phyloP scores from a whole-genome alignment of 306 rosid species.

The Abrus precatorius region DNA sequence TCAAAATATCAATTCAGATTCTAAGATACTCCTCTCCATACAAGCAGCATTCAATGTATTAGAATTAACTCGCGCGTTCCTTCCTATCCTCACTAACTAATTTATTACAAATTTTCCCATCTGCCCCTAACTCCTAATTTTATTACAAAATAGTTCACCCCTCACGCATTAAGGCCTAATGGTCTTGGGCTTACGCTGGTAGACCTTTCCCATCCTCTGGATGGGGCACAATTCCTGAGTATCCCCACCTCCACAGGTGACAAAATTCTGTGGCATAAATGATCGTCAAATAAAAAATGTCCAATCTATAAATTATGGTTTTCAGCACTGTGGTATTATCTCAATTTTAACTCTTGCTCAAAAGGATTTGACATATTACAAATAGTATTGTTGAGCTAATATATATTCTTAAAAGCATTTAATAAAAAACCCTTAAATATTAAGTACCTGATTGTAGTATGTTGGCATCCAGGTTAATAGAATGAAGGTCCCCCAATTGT shows the following conservation, averaged over 20 bases:
- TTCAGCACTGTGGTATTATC: background rate
- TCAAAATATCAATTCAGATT: too few relatives aligned
- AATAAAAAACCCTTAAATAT: background rate
- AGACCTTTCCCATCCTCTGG: too few relatives aligned
- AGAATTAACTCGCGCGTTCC: too few relatives aligned
- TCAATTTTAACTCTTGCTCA: constrained; percentile 1
- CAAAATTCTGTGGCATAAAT: background rate
- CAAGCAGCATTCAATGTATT: too few relatives aligned
- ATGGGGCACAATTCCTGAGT: too few relatives aligned
- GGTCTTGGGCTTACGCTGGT: too few relatives aligned
- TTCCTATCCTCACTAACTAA: too few relatives aligned
- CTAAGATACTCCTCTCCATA: too few relatives aligned
- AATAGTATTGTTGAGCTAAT: background rate
- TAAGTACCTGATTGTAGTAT: constrained; percentile 91
- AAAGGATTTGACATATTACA: constrained; percentile 17
- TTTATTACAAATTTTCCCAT: too few relatives aligned
- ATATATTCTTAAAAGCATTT: constrained; percentile 10
- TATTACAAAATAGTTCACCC: too few relatives aligned
- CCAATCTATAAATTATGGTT: background rate
- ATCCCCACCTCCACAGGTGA: constrained; percentile 1
- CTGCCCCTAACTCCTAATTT: too few relatives aligned
- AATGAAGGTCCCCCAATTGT: constrained; percentile 98
- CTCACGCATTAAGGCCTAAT: too few relatives aligned
- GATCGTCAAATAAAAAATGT: constrained; percentile 9
- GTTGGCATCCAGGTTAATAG: constrained; percentile 99